Base-by-base conservation (phyloP, 2,329 filamentous ascomycete species). In the Dothistroma septosporum region DNA sequence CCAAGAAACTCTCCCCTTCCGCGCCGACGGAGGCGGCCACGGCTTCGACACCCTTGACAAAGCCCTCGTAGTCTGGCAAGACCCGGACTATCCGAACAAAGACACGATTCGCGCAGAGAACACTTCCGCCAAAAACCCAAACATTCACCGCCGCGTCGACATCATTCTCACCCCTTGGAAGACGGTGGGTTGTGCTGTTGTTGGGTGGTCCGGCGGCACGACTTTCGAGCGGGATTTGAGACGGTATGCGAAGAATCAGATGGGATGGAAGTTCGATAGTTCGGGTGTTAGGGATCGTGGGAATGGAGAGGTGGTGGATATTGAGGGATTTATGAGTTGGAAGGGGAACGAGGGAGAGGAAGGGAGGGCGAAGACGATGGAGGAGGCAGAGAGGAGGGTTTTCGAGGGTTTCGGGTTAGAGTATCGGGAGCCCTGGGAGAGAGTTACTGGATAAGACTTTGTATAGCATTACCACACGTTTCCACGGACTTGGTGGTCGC, bases 41-140 rank as follows among this genome's bases (percentile, higher is more conserved):
- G 90, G 90, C 0, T 97, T 96, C 66, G 92, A 97, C 72, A 90
- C 87, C 0, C 81, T 97, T 0, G 92, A 97, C 74, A 97, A 97
- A 74, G 92, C 92, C 0, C 78, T 97, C 56, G 89, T 97, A 0
- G 91, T 97, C 0, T 97, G 93, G 93, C 90, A 96, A 72, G 81
- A 92, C 69, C 87, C 87, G 0, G 55, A 64, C 2, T 77, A 77
- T 73, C 73, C 76, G 5, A 74, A 71, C 0, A 75, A 75, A 59
- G 70, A 69, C 0, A 73, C 61, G 14, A 77, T 77, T 53, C 66
- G 74, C 11, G 72, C 67, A 0, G 61, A 61, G 1, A 68, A 77
- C 50, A 67, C 75, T 0, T 72, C 73, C 53, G 74, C 76, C 1
- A 84, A 83, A 69, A 92, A 92, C 62, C 82, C 85, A 0, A 91